phyloP scores from a whole-genome alignment of 129 eudicot genomes.

The Lonicera japonica region DNA sequence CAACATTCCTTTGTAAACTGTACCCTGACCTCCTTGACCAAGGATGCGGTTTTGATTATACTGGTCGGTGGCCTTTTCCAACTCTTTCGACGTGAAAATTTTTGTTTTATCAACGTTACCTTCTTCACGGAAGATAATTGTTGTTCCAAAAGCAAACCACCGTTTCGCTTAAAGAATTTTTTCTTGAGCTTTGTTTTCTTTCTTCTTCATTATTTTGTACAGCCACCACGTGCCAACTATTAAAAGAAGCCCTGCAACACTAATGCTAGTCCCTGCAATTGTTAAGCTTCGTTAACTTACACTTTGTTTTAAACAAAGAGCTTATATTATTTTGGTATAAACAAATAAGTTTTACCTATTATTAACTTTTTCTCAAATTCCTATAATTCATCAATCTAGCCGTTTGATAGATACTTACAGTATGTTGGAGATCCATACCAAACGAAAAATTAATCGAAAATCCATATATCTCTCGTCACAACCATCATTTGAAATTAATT shows the following conservation, averaged over 20 bases:
- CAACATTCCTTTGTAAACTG: conserved; percentile 27
- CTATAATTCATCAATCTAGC: no score
- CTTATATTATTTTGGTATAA: no score
- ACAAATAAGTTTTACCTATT: no score
- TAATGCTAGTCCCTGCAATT: conserved; percentile 7
- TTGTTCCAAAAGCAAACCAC: conserved; percentile 29
- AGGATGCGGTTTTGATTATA: conserved; percentile 21
- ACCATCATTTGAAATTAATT: no score
- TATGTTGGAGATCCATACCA: no score
- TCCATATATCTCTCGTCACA: no score
- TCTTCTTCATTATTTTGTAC: conserved; percentile 8
- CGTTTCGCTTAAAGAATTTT: conserved; percentile 19
- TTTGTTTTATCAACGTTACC: conserved; percentile 14
- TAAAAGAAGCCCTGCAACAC: conserved; percentile 2
- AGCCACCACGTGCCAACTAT: background rate
- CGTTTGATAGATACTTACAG: no score
- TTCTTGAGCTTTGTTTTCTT: conserved; percentile 1
- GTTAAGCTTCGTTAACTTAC: background rate
- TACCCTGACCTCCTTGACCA: conserved; percentile 34
- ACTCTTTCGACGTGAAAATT: conserved; percentile 22
- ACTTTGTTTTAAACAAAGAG: no score
- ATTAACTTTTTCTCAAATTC: no score
- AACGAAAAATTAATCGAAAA: no score
- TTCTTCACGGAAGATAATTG: conserved; percentile 15
- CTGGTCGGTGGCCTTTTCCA: conserved; percentile 24